A percentile compares a stretch with the other conserved stretches of the same genome.
These are phyloP conservation scores for Aegilops tauschii DNA, from an alignment of 176 grass and related monocot species.

Conservation along the genomic window DNA sequence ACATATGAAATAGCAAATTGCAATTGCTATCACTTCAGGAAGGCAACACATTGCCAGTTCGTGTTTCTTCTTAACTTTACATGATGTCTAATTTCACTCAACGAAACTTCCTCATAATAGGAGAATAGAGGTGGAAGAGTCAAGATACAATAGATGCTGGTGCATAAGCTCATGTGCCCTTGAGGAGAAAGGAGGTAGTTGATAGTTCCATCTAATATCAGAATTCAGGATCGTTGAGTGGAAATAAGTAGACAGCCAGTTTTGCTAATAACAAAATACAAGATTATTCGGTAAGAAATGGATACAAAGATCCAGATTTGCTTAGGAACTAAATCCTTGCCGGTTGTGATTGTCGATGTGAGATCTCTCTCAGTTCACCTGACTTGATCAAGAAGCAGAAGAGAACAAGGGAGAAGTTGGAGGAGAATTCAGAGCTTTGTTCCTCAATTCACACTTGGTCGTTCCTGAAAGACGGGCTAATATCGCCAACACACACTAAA, in stretches of 20 bases:
- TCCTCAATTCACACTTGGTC: not conserved
- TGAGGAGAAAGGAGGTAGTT: not conserved
- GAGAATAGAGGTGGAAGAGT: not conserved
- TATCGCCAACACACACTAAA: not conserved
- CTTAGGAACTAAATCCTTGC: not conserved
- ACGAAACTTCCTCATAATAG: not conserved
- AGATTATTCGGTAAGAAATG: not conserved
- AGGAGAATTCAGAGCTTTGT: not conserved
- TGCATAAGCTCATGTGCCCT: not conserved
- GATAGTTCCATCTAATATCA: not conserved
- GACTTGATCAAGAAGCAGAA: no score
- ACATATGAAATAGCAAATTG: not conserved
- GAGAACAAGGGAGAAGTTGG: no score
- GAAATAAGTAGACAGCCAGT: constrained; percentile 1
- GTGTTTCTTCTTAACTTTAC: not conserved
- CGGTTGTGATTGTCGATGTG: no score
- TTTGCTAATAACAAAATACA: constrained; percentile 1
- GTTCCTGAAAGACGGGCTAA: not conserved
- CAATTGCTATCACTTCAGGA: not conserved
- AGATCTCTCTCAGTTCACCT: no score
- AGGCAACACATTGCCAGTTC: not conserved
- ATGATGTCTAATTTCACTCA: not conserved
- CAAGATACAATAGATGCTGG: not conserved
- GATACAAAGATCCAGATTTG: not conserved
- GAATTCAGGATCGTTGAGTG: not conserved